phyloP scores from a whole-genome alignment of 1,139 yeast genomes.

The Pneumocystis oryctolagi region DNA sequence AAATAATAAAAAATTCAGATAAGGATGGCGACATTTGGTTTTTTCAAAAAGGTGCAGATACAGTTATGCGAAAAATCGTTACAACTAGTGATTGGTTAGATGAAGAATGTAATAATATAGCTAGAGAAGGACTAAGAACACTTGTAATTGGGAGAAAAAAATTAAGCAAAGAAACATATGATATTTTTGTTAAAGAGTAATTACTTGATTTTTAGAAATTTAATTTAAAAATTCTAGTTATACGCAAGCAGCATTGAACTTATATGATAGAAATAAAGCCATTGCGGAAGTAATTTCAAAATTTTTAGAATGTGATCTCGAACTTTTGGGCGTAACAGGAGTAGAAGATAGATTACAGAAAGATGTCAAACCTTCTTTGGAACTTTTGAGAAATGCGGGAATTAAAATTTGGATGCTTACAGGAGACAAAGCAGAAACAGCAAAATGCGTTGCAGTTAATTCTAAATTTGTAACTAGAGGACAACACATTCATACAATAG shows the following conservation, averaged over 20 bases:
- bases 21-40: slow-evolving; percentile 49
- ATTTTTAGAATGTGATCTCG: slow-evolving; percentile 69
- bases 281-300: slow-evolving; percentile 56
- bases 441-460: slow-evolving; percentile 88
- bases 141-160: slow-evolving; percentile 78
- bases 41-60: slow-evolving; percentile 88
- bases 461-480: slow-evolving; percentile 87
- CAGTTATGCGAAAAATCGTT: slow-evolving; percentile 81
- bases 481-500: slow-evolving; percentile 77
- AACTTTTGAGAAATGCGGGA: slow-evolving; percentile 86
- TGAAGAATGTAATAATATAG: slow-evolving; percentile 95
- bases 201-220: neutral
- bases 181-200: slow-evolving; percentile 45
- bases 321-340: slow-evolving; percentile 83
- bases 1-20: slow-evolving; percentile 31
- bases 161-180: slow-evolving; percentile 39
- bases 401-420: slow-evolving; percentile 98
- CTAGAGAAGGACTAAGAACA: slow-evolving; percentile 92
- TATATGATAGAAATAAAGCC: slow-evolving; percentile 66
- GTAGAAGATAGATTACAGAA: slow-evolving; percentile 90
- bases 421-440: slow-evolving; percentile 97
- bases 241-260: slow-evolving; percentile 51
- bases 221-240: neutral
- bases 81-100: slow-evolving; percentile 87
- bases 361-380: slow-evolving; percentile 84